phyloP scores from a whole-genome alignment of 164 flowering plant species.

The Nelumbo lutea region DNA sequence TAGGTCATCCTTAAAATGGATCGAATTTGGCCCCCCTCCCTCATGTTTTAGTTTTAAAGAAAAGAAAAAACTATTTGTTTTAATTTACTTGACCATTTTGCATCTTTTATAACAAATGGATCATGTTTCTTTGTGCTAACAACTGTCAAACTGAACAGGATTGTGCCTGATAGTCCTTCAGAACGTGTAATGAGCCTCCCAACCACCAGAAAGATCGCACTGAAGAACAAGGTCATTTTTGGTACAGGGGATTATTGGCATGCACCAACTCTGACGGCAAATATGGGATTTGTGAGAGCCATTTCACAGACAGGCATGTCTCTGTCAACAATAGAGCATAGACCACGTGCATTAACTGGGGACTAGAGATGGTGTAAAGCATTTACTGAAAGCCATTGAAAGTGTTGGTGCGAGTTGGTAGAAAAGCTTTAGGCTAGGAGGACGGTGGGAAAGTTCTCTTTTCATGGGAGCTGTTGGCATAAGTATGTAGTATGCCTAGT shows the following conservation, averaged over 20 bases:
- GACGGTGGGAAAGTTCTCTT: not conserved
- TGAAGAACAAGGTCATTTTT: slow-evolving; percentile 77
- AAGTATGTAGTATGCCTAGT: not conserved
- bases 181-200: slow-evolving; percentile 66
- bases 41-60: too few species aligned
- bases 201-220: slow-evolving; percentile 79
- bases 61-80: too few species aligned
- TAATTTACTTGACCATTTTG: not conserved
- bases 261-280: slow-evolving; percentile 87
- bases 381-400: not conserved
- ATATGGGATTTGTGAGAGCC: slow-evolving; percentile 86
- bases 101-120: not conserved
- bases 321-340: slow-evolving; percentile 62
- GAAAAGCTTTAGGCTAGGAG: not conserved
- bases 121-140: not conserved
- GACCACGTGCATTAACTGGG: slow-evolving; percentile 81
- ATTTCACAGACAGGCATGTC: slow-evolving; percentile 93
- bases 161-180: slow-evolving; percentile 74
- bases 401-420: not conserved
- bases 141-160: slow-evolving; percentile 34
- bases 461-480: not conserved
- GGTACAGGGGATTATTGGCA: slow-evolving; percentile 84
- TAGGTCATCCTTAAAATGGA: too few species aligned
- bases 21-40: too few species aligned
- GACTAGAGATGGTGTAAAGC: slow-evolving; percentile 33